phyloP scores from a whole-genome alignment of 2,329 filamentous ascomycete species.

The Thielaviopsis punctulata region DNA sequence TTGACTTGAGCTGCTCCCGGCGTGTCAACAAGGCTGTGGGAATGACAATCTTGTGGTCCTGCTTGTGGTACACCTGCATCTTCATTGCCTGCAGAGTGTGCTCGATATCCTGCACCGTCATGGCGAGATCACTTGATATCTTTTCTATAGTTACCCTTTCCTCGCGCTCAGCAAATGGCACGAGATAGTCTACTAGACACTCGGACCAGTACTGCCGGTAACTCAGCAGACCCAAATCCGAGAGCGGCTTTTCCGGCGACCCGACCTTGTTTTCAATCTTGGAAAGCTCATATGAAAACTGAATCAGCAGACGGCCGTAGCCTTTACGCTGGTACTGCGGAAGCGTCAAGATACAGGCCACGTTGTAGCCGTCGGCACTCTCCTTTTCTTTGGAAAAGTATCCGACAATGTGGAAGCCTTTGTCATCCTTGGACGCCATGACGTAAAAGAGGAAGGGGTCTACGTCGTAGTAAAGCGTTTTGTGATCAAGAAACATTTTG shows the following conservation, averaged over 20 bases:
- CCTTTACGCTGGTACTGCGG: conserved; percentile 94
- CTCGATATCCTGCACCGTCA: conserved; percentile 96
- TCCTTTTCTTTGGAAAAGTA: conserved; percentile 99
- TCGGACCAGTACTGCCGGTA: conserved; percentile 98
- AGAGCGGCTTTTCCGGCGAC: conserved; percentile 90
- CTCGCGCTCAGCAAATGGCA: conserved; percentile 50
- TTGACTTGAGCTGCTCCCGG: conserved; percentile 63
- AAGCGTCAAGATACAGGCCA: conserved; percentile 91
- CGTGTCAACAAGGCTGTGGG: conserved; percentile 68
- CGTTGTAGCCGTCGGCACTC: conserved; percentile 89
- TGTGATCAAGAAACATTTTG: conserved; percentile 95
- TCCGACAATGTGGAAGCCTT: conserved; percentile 91
- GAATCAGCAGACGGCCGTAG: conserved; percentile 81
- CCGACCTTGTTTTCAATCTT: conserved; percentile 91
- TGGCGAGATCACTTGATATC: conserved; percentile 61
- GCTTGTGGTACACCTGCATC: conserved; percentile 91
- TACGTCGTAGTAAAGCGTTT: conserved; percentile 98
- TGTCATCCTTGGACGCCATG: conserved; percentile 78
- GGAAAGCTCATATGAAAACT: conserved; percentile 92
- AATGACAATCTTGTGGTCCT: conserved; percentile 88
- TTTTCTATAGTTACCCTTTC: conserved; percentile 72
- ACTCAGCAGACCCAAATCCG: conserved; percentile 78
- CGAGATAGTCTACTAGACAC: conserved; percentile 73
- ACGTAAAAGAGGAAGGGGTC: conserved; percentile 98
- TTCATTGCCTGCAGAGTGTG: conserved; percentile 86